phyloP scores from a whole-genome alignment of 495 filamentous ascomycete genomes.

The Extremus antarcticus region DNA sequence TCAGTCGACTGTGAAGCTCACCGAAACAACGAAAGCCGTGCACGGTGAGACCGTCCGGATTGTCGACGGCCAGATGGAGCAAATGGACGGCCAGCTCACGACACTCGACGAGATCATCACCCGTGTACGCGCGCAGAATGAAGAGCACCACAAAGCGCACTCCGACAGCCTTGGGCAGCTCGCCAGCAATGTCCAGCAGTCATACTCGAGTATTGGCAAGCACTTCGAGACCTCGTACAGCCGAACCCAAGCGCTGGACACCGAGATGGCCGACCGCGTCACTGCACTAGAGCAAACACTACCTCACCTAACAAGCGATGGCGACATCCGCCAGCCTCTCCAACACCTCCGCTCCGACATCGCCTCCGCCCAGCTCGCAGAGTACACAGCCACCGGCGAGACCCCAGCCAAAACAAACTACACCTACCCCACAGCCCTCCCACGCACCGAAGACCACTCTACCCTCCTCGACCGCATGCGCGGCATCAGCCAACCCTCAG shows the following conservation, averaged over 20 bases:
- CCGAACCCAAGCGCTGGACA: conserved; percentile 51
- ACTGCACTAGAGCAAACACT: conserved; percentile 43
- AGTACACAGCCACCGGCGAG: conserved; percentile 74
- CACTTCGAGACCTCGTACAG: conserved; percentile 52
- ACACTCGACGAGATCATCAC: conserved; percentile 84
- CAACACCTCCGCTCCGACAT: conserved; percentile 55
- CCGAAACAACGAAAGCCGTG: conserved; percentile 70
- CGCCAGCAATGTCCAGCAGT: conserved; percentile 51
- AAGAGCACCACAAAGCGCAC: conserved; percentile 58
- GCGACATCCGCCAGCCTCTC: conserved; percentile 53
- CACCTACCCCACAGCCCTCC: conserved; percentile 61
- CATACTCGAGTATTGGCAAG: conserved; percentile 55
- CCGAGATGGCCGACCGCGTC: conserved; percentile 49
- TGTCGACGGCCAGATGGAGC: conserved; percentile 76
- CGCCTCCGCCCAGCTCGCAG: conserved; percentile 48
- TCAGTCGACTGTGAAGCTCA: conserved; percentile 67
- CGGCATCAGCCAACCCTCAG: conserved; percentile 11
- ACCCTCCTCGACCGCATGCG: conserved; percentile 49
- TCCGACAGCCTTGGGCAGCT: conserved; percentile 49
- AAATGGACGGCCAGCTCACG: conserved; percentile 77
- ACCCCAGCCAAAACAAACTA: conserved; percentile 74
- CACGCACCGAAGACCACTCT: conserved; percentile 64
- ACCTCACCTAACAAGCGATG: conserved; percentile 43
- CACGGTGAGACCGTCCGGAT: conserved; percentile 86
- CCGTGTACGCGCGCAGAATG: conserved; percentile 72